Conservation (phyloP, 208 protist species). For the Trypanosoma rangeli region DNA sequence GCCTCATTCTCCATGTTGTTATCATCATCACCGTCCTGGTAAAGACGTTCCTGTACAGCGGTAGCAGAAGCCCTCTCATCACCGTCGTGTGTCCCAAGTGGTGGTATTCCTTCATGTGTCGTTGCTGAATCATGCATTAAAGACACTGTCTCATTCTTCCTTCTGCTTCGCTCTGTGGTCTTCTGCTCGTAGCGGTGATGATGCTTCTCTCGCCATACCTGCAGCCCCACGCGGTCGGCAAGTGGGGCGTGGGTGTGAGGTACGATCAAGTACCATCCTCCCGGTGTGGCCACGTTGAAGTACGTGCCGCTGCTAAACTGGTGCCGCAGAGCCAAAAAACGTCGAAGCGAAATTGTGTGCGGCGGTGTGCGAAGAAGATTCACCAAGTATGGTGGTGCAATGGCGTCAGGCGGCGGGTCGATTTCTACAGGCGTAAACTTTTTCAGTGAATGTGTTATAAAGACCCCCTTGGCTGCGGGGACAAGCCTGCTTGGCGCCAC, state of each 20-base stretch:
- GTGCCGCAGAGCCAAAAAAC: constrained; percentile 73
- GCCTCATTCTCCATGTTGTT: constrained; percentile 11
- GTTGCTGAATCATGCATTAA: not conserved
- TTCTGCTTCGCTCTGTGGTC: constrained; percentile 7
- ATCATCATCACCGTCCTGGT: not conserved
- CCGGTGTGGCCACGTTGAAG: constrained; percentile 53
- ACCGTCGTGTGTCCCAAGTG: not conserved
- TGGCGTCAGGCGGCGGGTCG: constrained; percentile 23
- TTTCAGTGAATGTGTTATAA: constrained; percentile 47
- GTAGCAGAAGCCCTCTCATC: not conserved
- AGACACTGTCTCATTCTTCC: not conserved
- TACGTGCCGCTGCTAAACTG: constrained; percentile 52
- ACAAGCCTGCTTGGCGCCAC: constrained; percentile 51
- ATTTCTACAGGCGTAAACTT: constrained; percentile 79
- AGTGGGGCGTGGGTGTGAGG: constrained; percentile 48
- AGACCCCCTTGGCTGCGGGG: constrained; percentile 58
- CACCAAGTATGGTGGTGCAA: constrained; percentile 49
- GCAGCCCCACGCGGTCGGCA: constrained; percentile 36
- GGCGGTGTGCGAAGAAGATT: constrained; percentile 52
- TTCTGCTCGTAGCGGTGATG: constrained; percentile 43
- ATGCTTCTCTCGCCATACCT: constrained; percentile 45
- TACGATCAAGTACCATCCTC: constrained; percentile 68
- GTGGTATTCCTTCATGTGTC: not conserved
- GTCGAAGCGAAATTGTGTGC: constrained; percentile 56
- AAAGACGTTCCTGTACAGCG: not conserved